Evolutionary conservation across 2,329 filamentous ascomycete species (phyloP), one percentile per base, ranked within the genome.

Genomic region (Clonostachys solani): DNA sequence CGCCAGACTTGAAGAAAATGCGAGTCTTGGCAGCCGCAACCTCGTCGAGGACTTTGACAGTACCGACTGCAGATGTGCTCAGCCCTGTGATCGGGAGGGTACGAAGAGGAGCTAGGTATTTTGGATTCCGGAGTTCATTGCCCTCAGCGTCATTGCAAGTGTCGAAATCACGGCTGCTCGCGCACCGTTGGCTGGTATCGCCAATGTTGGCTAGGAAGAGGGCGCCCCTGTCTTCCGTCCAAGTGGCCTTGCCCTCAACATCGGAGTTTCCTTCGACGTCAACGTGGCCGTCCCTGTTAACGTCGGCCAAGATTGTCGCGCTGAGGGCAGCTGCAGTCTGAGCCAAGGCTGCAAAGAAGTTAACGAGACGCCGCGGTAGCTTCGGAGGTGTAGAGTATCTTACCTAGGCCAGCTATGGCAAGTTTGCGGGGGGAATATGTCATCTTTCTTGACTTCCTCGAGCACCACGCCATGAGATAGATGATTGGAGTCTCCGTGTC

Each of bases 181-280:
- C 58, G 50, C 65, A 68, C 6, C 64, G 62, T 6, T 48, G 40
- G 42, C 56, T 42, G 4, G 57, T 60, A 47, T 69, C 65, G 10
- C 57, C 63, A 16, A 68, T 63, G 46, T 65, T 65, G n/a, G 65
- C 55, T 2, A 69, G 55, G 44, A 69, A 64, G 19, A 68, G 54
- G n/a, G 65, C 64, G 7, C 64, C 64, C 7, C 43, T 41, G 0
- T 44, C n/a, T 2, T 50, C 36, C 2, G 58, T 58, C 60, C 59
- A 62, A 9, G 17, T 45, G 3, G 45, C 43, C 47, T 64, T 66
- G 33, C 49, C 48, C 1, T n/a, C 12, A 2, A 52, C 33, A 43
- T 66, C 60, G 5, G 54, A 50, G 16, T 42, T 41, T 13, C 52
- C 52, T 6, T 40, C 43, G 17, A 54, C 43, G 49, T 67, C 62